Conservation (phyloP, 1,139 yeast genomes). For the Suhomyces kunorum region DNA sequence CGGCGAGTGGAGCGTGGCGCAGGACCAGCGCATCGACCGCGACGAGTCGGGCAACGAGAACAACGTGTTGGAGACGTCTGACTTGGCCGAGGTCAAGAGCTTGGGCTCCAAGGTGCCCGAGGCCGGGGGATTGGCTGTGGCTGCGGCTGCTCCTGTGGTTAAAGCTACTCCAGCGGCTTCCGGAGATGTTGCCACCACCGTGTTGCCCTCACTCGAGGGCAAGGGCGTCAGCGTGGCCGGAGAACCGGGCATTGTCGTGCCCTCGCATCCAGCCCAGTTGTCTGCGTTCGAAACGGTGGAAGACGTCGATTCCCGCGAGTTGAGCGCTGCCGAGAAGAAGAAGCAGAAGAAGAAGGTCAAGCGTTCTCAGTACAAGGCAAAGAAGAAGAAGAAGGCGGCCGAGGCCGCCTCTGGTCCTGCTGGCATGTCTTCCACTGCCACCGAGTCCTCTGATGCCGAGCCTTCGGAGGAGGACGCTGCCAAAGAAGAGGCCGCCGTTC, state of each 20-base stretch:
- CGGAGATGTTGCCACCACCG: constrained; percentile 49
- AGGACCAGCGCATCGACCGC: constrained; percentile 43
- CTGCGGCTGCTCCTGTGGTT: too few relatives aligned
- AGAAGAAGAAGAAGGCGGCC: constrained; percentile 33
- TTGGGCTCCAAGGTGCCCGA: constrained; percentile 43
- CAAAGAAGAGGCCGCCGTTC: constrained; percentile 4
- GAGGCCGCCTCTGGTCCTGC: constrained; percentile 17
- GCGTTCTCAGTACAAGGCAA: constrained; percentile 48
- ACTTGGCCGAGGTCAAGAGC: constrained; percentile 24
- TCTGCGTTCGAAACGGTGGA: constrained; percentile 40
- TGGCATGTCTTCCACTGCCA: constrained; percentile 16
- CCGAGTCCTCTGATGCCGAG: constrained; percentile 13
- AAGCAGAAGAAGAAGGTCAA: constrained; percentile 51
- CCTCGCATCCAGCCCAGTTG: constrained; percentile 40
- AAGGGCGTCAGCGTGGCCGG: constrained; percentile 49
- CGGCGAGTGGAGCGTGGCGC: constrained; percentile 63
- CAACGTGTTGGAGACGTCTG: constrained; percentile 52
- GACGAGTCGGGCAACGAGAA: constrained; percentile 61
- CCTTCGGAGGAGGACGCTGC: constrained; percentile 8
- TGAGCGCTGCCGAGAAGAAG: constrained; percentile 44
- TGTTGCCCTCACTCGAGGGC: constrained; percentile 54
- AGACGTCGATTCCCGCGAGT: constrained; percentile 42
- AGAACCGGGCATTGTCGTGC: constrained; percentile 58
- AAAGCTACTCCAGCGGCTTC: too few relatives aligned
- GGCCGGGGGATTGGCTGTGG: constrained; percentile 33